These are phyloP conservation scores for Elaeis oleifera DNA, from an alignment of 202 grass and related monocot species.

Conservation along the genomic window DNA sequence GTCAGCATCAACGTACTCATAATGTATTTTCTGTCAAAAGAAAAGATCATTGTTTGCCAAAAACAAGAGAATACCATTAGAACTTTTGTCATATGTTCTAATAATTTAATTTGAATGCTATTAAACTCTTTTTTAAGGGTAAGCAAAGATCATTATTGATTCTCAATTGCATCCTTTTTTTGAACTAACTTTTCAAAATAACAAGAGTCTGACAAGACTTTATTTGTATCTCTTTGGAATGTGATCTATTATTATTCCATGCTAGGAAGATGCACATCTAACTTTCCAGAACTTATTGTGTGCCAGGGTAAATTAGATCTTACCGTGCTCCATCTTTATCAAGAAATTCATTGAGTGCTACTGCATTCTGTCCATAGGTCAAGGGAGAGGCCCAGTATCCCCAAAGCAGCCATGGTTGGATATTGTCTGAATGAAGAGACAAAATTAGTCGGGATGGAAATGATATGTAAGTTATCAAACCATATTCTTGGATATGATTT, in stretches of 20 bases:
- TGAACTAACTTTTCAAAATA: too few species aligned
- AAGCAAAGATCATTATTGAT: too few species aligned
- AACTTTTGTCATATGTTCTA: too few species aligned
- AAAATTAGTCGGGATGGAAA: slow-evolving; percentile 18
- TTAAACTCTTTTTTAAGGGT: too few species aligned
- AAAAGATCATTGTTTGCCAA: background rate
- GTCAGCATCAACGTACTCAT: slow-evolving; percentile 32
- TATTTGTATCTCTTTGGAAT: too few species aligned
- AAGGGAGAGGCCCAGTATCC: slow-evolving; percentile 81
- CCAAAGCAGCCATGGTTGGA: slow-evolving; percentile 75
- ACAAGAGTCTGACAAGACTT: too few species aligned
- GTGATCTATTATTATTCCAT: too few species aligned
- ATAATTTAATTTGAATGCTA: too few species aligned
- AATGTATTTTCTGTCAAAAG: slow-evolving; percentile 32
- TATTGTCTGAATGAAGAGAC: slow-evolving; percentile 41
- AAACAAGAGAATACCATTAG: too few species aligned
- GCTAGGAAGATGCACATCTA: too few species aligned
- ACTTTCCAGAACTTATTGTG: too few species aligned
- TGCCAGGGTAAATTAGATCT: background rate
- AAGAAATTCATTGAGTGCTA: slow-evolving; percentile 73
- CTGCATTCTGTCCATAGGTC: slow-evolving; percentile 80
- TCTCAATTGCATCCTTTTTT: too few species aligned
- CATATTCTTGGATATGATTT: background rate
- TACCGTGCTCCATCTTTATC: slow-evolving; percentile 77
- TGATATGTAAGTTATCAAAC: background rate